Percentiles rank a stretch among this genome's conserved stretches.
Evolutionary conservation across 2,329 filamentous ascomycete species (phyloP).

Genomic region (Ascochyta viciae-villosae): DNA sequence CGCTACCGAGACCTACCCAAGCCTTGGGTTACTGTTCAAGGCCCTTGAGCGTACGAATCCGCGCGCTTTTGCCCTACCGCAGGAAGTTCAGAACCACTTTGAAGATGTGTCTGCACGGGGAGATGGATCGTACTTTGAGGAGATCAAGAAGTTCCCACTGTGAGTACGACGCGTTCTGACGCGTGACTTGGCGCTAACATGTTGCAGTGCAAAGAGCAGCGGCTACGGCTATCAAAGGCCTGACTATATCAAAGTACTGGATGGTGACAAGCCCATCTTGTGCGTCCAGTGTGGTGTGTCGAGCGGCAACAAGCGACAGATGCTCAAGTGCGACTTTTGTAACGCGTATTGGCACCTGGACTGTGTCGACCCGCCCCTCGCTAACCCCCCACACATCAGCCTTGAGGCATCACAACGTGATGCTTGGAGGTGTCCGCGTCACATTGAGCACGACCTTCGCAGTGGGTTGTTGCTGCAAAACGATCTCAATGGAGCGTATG

Average conservation of each 20-base stretch:
- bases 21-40: slow-evolving; percentile 69
- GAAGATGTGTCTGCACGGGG: slow-evolving; percentile 78
- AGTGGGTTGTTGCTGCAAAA: slow-evolving; percentile 43
- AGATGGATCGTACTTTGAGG: slow-evolving; percentile 82
- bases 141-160: slow-evolving; percentile 63
- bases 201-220: slow-evolving; percentile 46
- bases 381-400: slow-evolving; percentile 71
- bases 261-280: slow-evolving; percentile 75
- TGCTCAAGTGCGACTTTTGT: slow-evolving; percentile 88
- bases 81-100: slow-evolving; percentile 75
- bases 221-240: slow-evolving; percentile 51
- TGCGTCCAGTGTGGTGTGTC: slow-evolving; percentile 78
- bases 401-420: slow-evolving; percentile 63
- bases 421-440: slow-evolving; percentile 88
- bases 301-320: slow-evolving; percentile 69
- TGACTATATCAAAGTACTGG: slow-evolving; percentile 67
- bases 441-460: slow-evolving; percentile 76
- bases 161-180: slow-evolving; percentile 55
- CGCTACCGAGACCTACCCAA: slow-evolving; percentile 24
- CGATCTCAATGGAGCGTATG: slow-evolving; percentile 38
- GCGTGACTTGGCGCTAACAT: slow-evolving; percentile 38
- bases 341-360: slow-evolving; percentile 88
- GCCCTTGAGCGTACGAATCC: slow-evolving; percentile 73
- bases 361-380: slow-evolving; percentile 84
- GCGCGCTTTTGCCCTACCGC: slow-evolving; percentile 74